Percentiles rank a stretch among this genome's conserved stretches.
phyloP scores from a whole-genome alignment of 2,329 filamentous ascomycete species.

The Sporothrix protearum region DNA sequence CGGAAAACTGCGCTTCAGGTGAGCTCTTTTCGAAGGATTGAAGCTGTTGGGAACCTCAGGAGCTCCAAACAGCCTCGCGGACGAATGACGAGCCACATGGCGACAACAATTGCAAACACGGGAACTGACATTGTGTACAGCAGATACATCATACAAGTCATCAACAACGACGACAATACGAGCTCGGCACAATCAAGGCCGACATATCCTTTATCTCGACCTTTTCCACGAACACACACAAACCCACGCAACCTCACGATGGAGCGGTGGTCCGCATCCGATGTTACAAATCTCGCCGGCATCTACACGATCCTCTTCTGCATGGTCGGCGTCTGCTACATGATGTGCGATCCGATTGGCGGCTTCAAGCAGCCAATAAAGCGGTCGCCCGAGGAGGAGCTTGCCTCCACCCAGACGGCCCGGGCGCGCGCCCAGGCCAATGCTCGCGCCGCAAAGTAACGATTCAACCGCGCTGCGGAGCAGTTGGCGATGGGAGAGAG shows the following conservation, averaged over 20 bases:
- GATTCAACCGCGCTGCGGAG: no score
- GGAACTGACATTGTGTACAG: neutral
- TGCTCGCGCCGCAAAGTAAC: neutral
- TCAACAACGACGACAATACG: neutral
- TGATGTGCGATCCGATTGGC: constrained; percentile 25
- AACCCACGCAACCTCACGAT: neutral
- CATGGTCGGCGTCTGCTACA: constrained; percentile 27
- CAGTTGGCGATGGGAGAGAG: no score
- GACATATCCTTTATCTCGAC: neutral
- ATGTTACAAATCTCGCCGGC: constrained; percentile 22
- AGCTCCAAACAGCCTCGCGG: neutral
- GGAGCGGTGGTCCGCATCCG: constrained; percentile 19
- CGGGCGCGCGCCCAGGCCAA: neutral
- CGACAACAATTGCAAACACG: neutral
- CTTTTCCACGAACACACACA: neutral
- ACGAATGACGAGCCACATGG: neutral
- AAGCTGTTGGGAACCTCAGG: neutral
- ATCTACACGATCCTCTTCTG: constrained; percentile 25
- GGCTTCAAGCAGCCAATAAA: constrained; percentile 19
- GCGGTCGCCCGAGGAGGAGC: neutral
- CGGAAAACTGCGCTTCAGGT: constrained; percentile 2
- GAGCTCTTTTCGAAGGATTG: neutral
- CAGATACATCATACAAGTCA: neutral
- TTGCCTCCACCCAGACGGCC: neutral
- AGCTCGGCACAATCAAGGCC: neutral